phyloP scores from a whole-genome alignment of 441 rosid genomes.

The Hura crepitans region DNA sequence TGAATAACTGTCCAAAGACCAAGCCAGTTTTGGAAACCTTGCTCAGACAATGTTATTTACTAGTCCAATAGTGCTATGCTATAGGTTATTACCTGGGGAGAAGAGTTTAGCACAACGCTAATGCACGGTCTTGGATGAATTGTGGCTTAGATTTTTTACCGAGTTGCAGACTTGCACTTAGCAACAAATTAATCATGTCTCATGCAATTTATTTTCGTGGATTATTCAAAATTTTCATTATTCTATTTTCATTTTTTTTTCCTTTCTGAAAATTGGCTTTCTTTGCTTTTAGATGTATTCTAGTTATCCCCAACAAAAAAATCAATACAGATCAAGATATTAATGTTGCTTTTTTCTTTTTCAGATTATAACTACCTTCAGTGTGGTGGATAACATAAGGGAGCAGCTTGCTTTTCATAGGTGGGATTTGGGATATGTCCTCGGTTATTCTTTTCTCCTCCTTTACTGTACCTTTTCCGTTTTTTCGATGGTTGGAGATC shows the following conservation, averaged over 20 bases:
- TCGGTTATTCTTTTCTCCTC: background rate
- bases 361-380: constrained; percentile 85
- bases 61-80: background rate
- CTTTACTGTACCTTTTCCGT: background rate
- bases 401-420: constrained; percentile 49
- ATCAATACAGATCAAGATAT: background rate
- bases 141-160: background rate
- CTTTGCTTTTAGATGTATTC: constrained; percentile 40
- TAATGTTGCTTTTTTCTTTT: constrained; percentile 23
- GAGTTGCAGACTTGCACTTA: background rate
- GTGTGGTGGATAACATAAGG: constrained; percentile 88
- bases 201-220: background rate
- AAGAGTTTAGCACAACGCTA: background rate
- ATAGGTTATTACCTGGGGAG: background rate
- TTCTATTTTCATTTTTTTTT: background rate
- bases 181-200: background rate
- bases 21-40: background rate
- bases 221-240: too few species aligned
- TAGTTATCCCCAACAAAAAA: background rate
- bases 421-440: constrained; percentile 34
- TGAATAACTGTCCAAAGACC: background rate
- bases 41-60: background rate
- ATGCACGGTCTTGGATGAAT: background rate
- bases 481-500: background rate
- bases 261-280: background rate